Evolutionary conservation across 2,329 filamentous ascomycete genomes (phyloP).

Genomic region (Arthrocladium fulminans): DNA sequence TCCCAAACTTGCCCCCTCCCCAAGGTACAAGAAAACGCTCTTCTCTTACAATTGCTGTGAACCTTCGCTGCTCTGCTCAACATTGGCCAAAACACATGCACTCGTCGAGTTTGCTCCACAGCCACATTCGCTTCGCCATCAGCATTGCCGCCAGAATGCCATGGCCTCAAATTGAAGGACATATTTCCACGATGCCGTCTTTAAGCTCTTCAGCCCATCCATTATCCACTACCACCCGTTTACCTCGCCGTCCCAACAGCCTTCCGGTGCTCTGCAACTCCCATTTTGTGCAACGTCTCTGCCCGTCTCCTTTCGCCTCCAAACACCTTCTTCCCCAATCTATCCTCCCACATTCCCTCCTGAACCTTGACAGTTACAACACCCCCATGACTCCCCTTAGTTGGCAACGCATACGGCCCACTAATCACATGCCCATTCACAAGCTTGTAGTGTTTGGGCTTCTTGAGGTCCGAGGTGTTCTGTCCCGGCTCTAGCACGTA

Average conservation of each 20-base stretch:
- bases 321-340: constrained; percentile 81
- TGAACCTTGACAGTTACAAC: constrained; percentile 60
- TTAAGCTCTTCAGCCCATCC: too few species aligned
- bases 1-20: too few species aligned
- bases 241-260: constrained; percentile 9
- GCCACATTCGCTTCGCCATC: too few species aligned
- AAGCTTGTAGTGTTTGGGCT: constrained; percentile 58
- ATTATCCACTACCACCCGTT: background rate
- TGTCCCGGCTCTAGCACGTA: constrained; percentile 40
- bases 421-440: constrained; percentile 59
- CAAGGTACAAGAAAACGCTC: too few species aligned
- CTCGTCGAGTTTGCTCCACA: too few species aligned
- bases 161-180: too few species aligned
- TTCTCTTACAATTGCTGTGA: too few species aligned
- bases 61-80: too few species aligned
- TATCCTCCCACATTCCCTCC: constrained; percentile 90
- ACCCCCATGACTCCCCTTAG: constrained; percentile 52
- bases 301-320: constrained; percentile 86
- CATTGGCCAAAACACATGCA: too few species aligned
- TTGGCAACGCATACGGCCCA: constrained; percentile 63
- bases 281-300: constrained; percentile 78
- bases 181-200: too few species aligned
- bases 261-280: constrained; percentile 68
- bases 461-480: constrained; percentile 39
- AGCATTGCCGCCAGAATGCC: too few species aligned